These are phyloP conservation scores for Penicillium sp. DNA, from an alignment of 2,329 filamentous ascomycete species.

Conservation along the genomic window DNA sequence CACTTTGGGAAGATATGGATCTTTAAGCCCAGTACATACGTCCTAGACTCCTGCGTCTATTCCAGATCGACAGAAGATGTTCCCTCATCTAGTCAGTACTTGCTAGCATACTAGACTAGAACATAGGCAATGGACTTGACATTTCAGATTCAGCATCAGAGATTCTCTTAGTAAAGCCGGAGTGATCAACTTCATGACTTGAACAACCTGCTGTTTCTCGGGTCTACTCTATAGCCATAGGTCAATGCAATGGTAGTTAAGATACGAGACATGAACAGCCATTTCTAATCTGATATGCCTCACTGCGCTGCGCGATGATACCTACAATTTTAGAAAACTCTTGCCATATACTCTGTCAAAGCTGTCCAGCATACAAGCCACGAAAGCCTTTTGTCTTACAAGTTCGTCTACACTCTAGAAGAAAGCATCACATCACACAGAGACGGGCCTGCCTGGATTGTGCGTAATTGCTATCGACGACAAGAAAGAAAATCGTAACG, in stretches of 20 bases:
- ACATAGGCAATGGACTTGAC: background rate
- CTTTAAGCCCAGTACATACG: background rate
- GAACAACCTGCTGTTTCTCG: too few relatives aligned
- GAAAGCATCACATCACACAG: constrained; percentile 2
- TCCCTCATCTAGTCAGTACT: too few relatives aligned
- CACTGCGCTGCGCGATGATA: too few relatives aligned
- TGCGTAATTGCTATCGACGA: constrained; percentile 28
- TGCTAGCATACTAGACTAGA: background rate
- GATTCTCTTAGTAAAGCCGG: background rate
- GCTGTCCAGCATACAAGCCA: too few relatives aligned
- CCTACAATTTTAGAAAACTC: too few relatives aligned
- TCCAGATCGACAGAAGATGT: too few relatives aligned
- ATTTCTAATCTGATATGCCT: too few relatives aligned
- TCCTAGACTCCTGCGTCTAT: background rate
- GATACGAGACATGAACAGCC: too few relatives aligned
- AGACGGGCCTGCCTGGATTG: constrained; percentile 35
- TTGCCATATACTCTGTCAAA: too few relatives aligned
- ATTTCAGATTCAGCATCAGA: background rate
- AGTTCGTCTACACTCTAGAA: background rate
- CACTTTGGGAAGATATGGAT: background rate
- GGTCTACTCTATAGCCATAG: too few relatives aligned
- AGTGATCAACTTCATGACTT: too few relatives aligned
- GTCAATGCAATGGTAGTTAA: too few relatives aligned
- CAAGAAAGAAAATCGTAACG: constrained; percentile 28
- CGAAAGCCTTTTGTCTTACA: background rate